These are phyloP conservation scores for Aspergillus fructus DNA, from an alignment of 2,329 filamentous ascomycete genomes.

Conservation along the genomic window DNA sequence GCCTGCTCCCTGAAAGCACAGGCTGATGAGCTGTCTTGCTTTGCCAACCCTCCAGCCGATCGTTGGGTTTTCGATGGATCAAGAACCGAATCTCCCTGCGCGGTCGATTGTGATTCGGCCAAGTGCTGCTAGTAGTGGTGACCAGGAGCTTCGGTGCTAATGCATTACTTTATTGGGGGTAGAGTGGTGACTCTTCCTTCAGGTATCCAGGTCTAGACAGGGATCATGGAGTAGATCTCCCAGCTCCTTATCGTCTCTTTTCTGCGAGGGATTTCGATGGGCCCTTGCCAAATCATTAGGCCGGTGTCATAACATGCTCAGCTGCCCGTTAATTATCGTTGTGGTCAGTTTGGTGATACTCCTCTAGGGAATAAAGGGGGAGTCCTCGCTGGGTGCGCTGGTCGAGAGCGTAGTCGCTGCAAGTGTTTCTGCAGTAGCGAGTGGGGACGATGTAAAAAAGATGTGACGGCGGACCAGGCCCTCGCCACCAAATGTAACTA, in stretches of 20 bases:
- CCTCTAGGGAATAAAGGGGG: conserved; percentile 17
- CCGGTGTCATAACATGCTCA: neutral
- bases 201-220: conserved; percentile 6
- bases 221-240: conserved; percentile 4
- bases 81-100: conserved; percentile 16
- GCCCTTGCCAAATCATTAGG: neutral
- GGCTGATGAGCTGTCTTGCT: conserved; percentile 21
- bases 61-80: conserved; percentile 22
- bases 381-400: conserved; percentile 25
- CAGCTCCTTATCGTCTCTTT: neutral
- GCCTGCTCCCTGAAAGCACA: neutral
- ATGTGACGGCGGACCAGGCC: conserved; percentile 36
- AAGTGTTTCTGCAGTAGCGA: conserved; percentile 28
- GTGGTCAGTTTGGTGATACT: neutral
- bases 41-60: conserved; percentile 18
- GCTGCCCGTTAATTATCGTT: neutral
- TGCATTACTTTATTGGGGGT: conserved; percentile 20
- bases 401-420: conserved; percentile 36
- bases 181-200: conserved; percentile 4
- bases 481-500: conserved; percentile 30
- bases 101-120: conserved; percentile 17
- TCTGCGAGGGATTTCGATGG: neutral
- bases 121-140: conserved; percentile 3
- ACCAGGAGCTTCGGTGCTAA: conserved; percentile 15
- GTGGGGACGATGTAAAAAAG: conserved; percentile 28